phyloP scores from a whole-genome alignment of 1,284 basidiomycete species.

The Tilletia caries region DNA sequence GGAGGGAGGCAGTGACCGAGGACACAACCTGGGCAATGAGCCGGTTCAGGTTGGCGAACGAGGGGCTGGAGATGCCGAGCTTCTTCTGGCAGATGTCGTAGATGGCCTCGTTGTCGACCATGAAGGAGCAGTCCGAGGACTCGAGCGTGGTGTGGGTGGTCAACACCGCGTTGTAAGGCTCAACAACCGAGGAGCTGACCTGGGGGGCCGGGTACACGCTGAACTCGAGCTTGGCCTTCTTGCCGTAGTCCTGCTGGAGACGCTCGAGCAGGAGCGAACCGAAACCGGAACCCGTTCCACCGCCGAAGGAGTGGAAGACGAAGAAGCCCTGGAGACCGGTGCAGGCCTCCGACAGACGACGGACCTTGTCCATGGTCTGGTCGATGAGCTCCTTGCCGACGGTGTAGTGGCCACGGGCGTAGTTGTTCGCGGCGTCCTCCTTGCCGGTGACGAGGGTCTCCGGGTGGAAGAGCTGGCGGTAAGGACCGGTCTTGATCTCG shows the following conservation, averaged over 20 bases:
- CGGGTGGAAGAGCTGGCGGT: conserved; percentile 94
- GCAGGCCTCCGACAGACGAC: conserved; percentile 95
- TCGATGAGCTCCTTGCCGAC: conserved; percentile 81
- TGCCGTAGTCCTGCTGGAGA: conserved; percentile 95
- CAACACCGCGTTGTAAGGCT: conserved; percentile 98
- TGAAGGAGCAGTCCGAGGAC: conserved; percentile 89
- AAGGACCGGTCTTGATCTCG: conserved; percentile 90
- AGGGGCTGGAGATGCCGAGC: conserved; percentile 78
- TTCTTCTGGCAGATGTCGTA: conserved; percentile 99
- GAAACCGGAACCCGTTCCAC: conserved; percentile 98
- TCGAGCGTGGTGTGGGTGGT: conserved; percentile 99
- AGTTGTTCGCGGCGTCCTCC: conserved; percentile 99
- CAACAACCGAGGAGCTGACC: conserved; percentile 92
- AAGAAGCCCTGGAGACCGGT: conserved; percentile 98
- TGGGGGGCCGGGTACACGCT: conserved; percentile 76
- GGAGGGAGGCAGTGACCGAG: conserved; percentile 91
- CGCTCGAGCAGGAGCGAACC: conserved; percentile 94
- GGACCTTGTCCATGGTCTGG: conserved; percentile 89
- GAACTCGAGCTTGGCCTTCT: conserved; percentile 99
- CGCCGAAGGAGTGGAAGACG: conserved; percentile 99
- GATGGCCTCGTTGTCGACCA: conserved; percentile 61
- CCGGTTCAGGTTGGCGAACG: conserved; percentile 92
- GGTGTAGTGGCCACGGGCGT: conserved; percentile 75
- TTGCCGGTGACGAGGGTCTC: conserved; percentile 98
- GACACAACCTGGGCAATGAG: conserved; percentile 93